Conservation (phyloP, 2,329 filamentous ascomycete genomes). For the Aspergillaceae sp. region DNA sequence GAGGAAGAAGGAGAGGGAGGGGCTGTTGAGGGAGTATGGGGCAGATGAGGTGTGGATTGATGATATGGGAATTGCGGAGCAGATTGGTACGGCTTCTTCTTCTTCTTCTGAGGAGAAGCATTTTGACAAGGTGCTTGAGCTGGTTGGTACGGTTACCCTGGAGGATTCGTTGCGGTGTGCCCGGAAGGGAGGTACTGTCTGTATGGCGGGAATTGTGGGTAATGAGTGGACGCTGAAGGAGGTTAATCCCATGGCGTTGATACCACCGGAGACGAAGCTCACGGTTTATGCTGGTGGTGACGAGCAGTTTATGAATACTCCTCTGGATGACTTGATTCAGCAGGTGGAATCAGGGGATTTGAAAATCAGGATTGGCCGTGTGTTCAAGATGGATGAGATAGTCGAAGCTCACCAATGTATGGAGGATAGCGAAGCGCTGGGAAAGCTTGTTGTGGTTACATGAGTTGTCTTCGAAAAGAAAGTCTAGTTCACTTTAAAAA, state of each 20-base stretch:
- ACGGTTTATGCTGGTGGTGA: conserved; percentile 35
- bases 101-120: conserved; percentile 10
- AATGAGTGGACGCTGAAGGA: conserved; percentile 34
- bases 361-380: conserved; percentile 35
- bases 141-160: conserved; percentile 38
- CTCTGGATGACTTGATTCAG: conserved; percentile 31
- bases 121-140: conserved; percentile 41
- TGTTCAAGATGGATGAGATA: conserved; percentile 39
- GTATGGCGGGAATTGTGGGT: conserved; percentile 41
- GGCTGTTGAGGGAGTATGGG: conserved; percentile 32
- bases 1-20: conserved; percentile 26
- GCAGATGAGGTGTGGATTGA: conserved; percentile 40
- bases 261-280: conserved; percentile 33
- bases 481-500: no score
- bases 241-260: conserved; percentile 37
- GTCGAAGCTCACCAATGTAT: conserved; percentile 39
- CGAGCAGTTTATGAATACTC: conserved; percentile 35
- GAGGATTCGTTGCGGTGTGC: conserved; percentile 38
- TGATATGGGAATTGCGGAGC: conserved; percentile 30
- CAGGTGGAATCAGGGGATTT: conserved; percentile 32
- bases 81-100: conserved; percentile 20
- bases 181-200: conserved; percentile 34
- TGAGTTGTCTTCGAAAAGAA: neutral
- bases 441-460: conserved; percentile 38
- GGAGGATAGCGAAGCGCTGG: conserved; percentile 38